These are phyloP conservation scores for Setomelanomma holmii DNA, from an alignment of 2,329 filamentous ascomycete species.

Conservation along the genomic window DNA sequence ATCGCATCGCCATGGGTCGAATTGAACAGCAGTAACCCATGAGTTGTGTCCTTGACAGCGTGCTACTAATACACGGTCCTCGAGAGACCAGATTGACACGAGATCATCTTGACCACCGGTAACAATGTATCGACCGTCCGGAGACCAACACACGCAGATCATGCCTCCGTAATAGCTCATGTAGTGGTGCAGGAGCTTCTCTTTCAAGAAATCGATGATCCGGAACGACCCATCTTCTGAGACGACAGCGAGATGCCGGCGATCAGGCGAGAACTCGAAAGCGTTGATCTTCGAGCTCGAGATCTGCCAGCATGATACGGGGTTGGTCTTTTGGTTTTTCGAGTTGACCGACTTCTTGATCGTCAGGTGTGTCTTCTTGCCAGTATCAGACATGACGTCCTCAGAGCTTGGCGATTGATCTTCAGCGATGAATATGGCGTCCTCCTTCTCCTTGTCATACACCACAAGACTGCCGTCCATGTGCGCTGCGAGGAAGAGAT, in stretches of 20 bases:
- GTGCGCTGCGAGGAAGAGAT: slow-evolving; percentile 88
- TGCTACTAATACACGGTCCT: slow-evolving; percentile 83
- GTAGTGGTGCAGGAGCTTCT: slow-evolving; percentile 86
- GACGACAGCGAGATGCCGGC: slow-evolving; percentile 84
- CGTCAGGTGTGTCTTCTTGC: slow-evolving; percentile 60
- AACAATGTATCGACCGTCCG: slow-evolving; percentile 93
- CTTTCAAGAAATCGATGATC: slow-evolving; percentile 89
- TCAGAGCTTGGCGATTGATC: slow-evolving; percentile 48
- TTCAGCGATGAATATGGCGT: slow-evolving; percentile 78
- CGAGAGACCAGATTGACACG: slow-evolving; percentile 92
- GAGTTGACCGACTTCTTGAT: slow-evolving; percentile 93
- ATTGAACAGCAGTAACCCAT: slow-evolving; percentile 92
- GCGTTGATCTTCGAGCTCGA: slow-evolving; percentile 90
- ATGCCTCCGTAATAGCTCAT: slow-evolving; percentile 93
- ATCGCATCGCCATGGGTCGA: slow-evolving; percentile 97
- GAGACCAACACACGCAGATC: slow-evolving; percentile 95
- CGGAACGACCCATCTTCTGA: slow-evolving; percentile 89
- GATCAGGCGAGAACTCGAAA: slow-evolving; percentile 91
- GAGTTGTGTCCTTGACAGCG: slow-evolving; percentile 94
- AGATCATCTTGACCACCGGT: slow-evolving; percentile 96
- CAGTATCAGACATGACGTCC: slow-evolving; percentile 39
- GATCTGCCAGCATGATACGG: slow-evolving; percentile 89
- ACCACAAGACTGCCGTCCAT: slow-evolving; percentile 90
- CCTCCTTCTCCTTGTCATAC: slow-evolving; percentile 97
- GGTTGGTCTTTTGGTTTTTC: slow-evolving; percentile 91